Conservation (phyloP, 75 land plant species). For the Cupressus sempervirens region DNA sequence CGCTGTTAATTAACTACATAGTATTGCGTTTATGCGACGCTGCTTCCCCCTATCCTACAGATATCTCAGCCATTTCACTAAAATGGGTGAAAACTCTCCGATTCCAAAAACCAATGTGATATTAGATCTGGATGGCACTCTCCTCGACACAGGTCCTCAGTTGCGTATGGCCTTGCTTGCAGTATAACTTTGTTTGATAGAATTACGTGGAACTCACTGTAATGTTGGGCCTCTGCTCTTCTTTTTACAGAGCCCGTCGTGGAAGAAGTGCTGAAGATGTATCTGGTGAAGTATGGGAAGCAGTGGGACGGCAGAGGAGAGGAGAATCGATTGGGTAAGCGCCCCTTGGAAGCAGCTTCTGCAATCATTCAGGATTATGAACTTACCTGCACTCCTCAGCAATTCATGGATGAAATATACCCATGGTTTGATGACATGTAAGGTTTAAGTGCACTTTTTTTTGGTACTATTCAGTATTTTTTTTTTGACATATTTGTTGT, state of each 20-base stretch:
- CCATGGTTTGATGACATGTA: constrained; percentile 51
- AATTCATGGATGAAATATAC: constrained; percentile 38
- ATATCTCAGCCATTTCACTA: neutral
- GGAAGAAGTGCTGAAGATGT: constrained; percentile 37
- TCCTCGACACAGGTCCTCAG: constrained; percentile 76
- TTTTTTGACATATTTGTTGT: neutral
- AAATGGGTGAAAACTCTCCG: neutral
- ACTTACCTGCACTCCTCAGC: constrained; percentile 64
- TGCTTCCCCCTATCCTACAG: neutral
- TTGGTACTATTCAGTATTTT: neutral
- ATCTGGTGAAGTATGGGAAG: constrained; percentile 51
- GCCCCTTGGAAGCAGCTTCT: constrained; percentile 74
- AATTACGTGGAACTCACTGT: neutral
- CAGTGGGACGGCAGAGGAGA: constrained; percentile 61
- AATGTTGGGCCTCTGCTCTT: neutral
- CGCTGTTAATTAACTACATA: neutral
- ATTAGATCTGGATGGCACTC: constrained; percentile 90
- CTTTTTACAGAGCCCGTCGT: constrained; percentile 54
- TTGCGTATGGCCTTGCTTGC: neutral
- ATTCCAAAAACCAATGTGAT: constrained; percentile 39
- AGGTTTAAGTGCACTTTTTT: neutral
- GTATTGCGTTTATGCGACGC: neutral
- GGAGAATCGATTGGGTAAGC: constrained; percentile 63
- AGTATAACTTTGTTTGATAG: neutral
- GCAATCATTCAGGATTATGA: constrained; percentile 71